These are phyloP conservation scores for Aquilaria yunnanensis DNA, from an alignment of 345 rosid species.

Conservation along the genomic window DNA sequence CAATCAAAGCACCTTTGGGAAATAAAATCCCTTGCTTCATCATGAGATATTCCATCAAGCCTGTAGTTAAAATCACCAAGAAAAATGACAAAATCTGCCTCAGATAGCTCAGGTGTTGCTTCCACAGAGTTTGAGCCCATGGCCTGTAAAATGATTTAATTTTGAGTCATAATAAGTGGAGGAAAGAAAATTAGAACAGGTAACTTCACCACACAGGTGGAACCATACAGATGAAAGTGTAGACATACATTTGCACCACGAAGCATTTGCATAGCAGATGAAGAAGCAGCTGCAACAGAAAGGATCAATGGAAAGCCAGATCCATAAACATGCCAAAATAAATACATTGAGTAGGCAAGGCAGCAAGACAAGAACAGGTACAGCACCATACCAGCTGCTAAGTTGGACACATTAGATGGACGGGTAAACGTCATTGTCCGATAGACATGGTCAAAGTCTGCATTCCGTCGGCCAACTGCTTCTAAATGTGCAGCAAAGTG, in stretches of 20 bases:
- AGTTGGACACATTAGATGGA: conserved; percentile 38
- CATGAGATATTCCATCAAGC: conserved; percentile 72
- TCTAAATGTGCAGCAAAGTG: conserved; percentile 86
- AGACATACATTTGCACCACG: conserved; percentile 55
- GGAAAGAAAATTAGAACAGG: conserved; percentile 2
- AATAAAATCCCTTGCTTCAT: conserved; percentile 80
- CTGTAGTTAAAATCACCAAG: conserved; percentile 82
- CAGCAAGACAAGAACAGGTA: conserved; percentile 56
- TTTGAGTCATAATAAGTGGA: conserved; percentile 4
- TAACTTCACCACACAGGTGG: conserved; percentile 14
- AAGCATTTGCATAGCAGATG: conserved; percentile 50
- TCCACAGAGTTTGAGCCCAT: conserved; percentile 32
- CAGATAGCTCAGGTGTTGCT: conserved; percentile 61
- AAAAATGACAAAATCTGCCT: conserved; percentile 78
- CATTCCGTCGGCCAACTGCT: conserved; percentile 70
- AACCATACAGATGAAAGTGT: conserved; percentile 5
- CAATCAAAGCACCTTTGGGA: conserved; percentile 84
- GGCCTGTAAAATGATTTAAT: conserved; percentile 32
- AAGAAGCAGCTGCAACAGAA: conserved; percentile 77
- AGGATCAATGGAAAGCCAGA: conserved; percentile 68
- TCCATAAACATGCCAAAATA: conserved; percentile 65
- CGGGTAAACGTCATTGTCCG: conserved; percentile 58
- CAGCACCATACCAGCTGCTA: conserved; percentile 62
- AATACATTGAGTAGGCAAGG: conserved; percentile 54
- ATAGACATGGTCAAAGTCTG: conserved; percentile 77